A percentile compares a stretch with the other conserved stretches of the same genome.
phyloP scores from a whole-genome alignment of 225 moss, liverwort and hornwort genomes.

The Physcomitrellopsis africana region DNA sequence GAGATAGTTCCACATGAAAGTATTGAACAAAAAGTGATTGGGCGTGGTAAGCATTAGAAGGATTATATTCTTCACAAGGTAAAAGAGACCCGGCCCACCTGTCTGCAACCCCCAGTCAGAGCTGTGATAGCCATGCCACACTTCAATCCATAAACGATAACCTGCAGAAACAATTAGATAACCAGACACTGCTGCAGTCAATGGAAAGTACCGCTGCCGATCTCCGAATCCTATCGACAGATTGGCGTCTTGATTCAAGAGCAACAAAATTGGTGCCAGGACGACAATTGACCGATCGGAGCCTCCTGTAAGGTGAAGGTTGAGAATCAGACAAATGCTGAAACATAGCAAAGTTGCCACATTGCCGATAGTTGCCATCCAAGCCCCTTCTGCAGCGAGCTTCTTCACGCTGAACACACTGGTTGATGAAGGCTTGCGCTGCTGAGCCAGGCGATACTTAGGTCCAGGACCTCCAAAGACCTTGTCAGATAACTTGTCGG shows the following conservation, averaged over 20 bases:
- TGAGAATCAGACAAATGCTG: slow-evolving; percentile 75
- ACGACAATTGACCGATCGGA: slow-evolving; percentile 82
- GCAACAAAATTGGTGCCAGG: slow-evolving; percentile 85
- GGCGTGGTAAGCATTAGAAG: slow-evolving; percentile 70
- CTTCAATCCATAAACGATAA: slow-evolving; percentile 87
- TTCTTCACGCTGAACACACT: slow-evolving; percentile 86
- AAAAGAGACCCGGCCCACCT: slow-evolving; percentile 90
- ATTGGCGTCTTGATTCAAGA: slow-evolving; percentile 92
- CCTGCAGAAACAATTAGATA: slow-evolving; percentile 75
- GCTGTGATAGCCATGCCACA: slow-evolving; percentile 89
- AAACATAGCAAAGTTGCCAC: slow-evolving; percentile 82
- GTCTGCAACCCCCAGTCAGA: slow-evolving; percentile 91
- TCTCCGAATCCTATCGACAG: slow-evolving; percentile 83
- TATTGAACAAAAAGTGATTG: slow-evolving; percentile 92
- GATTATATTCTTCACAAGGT: slow-evolving; percentile 79
- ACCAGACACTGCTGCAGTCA: slow-evolving; percentile 72
- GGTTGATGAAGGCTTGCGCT: slow-evolving; percentile 70
- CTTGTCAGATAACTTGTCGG: slow-evolving; percentile 73
- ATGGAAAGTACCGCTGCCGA: slow-evolving; percentile 91
- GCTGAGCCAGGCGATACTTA: slow-evolving; percentile 76
- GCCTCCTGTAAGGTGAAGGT: slow-evolving; percentile 88
- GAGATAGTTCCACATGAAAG: slow-evolving; percentile 96
- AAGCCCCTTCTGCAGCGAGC: slow-evolving; percentile 91
- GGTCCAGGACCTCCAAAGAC: slow-evolving; percentile 54
- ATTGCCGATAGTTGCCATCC: slow-evolving; percentile 97